These are phyloP conservation scores for Monosporascus cannonballus DNA, from an alignment of 2,329 filamentous ascomycete genomes.

Conservation along the genomic window DNA sequence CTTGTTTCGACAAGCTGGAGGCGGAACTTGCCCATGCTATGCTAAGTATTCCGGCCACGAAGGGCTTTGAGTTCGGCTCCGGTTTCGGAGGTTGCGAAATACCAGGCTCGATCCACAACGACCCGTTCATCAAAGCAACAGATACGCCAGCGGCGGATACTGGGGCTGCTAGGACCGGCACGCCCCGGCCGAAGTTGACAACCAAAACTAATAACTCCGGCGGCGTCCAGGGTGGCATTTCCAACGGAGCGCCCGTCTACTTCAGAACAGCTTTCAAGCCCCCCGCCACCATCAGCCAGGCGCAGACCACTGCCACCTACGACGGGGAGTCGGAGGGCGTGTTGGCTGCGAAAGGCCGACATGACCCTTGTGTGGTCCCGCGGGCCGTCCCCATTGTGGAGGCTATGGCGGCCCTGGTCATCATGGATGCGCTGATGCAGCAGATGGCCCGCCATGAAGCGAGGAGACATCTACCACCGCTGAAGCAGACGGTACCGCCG, in stretches of 20 bases:
- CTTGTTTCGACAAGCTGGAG: slow-evolving; percentile 92
- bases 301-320: slow-evolving; percentile 78
- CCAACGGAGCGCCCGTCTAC: slow-evolving; percentile 89
- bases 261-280: slow-evolving; percentile 96
- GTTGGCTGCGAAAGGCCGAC: slow-evolving; percentile 85
- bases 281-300: slow-evolving; percentile 84
- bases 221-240: slow-evolving; percentile 91
- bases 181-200: slow-evolving; percentile 56
- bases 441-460: slow-evolving; percentile 60
- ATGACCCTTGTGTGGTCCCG: slow-evolving; percentile 90
- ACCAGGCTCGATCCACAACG: slow-evolving; percentile 86
- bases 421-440: slow-evolving; percentile 81
- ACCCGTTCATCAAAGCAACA: slow-evolving; percentile 66
- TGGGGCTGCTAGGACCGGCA: slow-evolving; percentile 36
- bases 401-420: slow-evolving; percentile 80
- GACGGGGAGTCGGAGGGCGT: slow-evolving; percentile 64
- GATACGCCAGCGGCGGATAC: slow-evolving; percentile 36
- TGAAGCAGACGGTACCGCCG: slow-evolving; percentile 26
- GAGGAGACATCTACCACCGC: slow-evolving; percentile 36
- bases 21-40: slow-evolving; percentile 88
- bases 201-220: slow-evolving; percentile 95
- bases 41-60: slow-evolving; percentile 90
- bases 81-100: slow-evolving; percentile 85
- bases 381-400: slow-evolving; percentile 85
- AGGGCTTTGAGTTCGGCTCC: slow-evolving; percentile 92